Evolutionary conservation across 177 flowering plant genomes (phyloP).

Genomic region (Vitis hybrid): DNA sequence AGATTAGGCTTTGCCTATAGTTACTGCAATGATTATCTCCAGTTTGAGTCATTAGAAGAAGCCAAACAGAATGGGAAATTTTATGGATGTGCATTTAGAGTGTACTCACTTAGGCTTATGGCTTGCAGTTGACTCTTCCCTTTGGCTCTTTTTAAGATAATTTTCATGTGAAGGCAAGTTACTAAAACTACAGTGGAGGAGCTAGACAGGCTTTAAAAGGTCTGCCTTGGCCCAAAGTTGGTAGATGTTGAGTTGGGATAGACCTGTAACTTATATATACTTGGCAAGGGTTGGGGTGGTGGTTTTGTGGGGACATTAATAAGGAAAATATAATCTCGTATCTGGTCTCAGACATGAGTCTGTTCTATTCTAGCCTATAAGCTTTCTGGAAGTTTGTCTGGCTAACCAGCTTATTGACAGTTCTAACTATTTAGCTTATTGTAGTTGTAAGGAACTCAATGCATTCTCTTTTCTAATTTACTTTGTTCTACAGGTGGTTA

Average conservation of each 20-base stretch:
- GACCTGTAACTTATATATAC: neutral
- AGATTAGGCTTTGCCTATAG: neutral
- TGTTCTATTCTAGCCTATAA: neutral
- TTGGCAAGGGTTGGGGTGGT: neutral
- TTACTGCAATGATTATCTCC: neutral
- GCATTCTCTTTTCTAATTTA: neutral
- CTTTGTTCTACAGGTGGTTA: constrained; percentile 37
- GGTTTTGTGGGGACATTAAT: neutral
- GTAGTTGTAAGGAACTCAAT: neutral
- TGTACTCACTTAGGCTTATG: neutral
- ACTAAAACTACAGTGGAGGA: too few species aligned
- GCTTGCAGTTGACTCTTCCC: neutral
- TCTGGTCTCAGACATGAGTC: neutral
- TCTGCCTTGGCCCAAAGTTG: neutral
- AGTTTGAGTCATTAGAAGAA: neutral
- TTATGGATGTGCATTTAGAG: neutral
- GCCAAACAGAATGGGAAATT: neutral
- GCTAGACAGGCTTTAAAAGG: neutral
- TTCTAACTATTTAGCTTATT: neutral
- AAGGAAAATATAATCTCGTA: too few species aligned
- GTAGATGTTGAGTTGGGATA: neutral
- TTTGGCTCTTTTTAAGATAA: neutral
- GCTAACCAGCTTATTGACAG: neutral
- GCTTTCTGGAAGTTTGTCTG: neutral
- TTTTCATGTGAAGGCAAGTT: neutral